Conservation (phyloP, 495 filamentous ascomycete genomes). For the Penicilliopsis zonata region DNA sequence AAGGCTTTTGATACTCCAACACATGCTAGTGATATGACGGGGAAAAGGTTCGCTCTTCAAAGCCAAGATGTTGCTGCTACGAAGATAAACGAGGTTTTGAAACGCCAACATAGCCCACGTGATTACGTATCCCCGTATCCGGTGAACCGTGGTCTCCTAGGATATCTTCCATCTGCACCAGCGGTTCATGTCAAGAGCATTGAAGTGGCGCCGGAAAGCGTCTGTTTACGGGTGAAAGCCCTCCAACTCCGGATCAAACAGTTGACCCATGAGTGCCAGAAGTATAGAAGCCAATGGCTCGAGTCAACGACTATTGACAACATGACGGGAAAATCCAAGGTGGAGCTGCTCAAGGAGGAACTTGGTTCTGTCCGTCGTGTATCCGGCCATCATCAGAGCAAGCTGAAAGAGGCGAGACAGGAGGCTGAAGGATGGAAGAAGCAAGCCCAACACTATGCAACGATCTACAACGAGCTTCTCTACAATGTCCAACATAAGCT, state of each 20-base stretch:
- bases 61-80: constrained; percentile 7
- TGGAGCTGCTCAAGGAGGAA: constrained; percentile 12
- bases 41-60: constrained; percentile 11
- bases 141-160: constrained; percentile 10
- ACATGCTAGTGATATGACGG: constrained; percentile 10
- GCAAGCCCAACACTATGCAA: constrained; percentile 2
- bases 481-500: constrained; percentile 11
- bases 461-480: constrained; percentile 13
- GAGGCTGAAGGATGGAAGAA: constrained; percentile 12
- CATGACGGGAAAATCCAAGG: constrained; percentile 11
- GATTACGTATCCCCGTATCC: constrained; percentile 17
- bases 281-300: constrained; percentile 9
- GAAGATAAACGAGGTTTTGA: constrained; percentile 10
- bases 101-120: constrained; percentile 4
- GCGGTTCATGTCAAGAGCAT: constrained; percentile 11
- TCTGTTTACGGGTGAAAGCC: constrained; percentile 4
- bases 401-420: constrained; percentile 10
- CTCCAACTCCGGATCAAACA: constrained; percentile 7
- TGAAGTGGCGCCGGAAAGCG: constrained; percentile 9
- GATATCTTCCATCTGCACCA: constrained; percentile 16
- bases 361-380: constrained; percentile 12
- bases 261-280: constrained; percentile 11
- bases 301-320: constrained; percentile 7
- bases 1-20: neutral
- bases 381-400: constrained; percentile 8